phyloP scores from a whole-genome alignment of 2,329 filamentous ascomycete species.

The Dactylellina drechsleri region DNA sequence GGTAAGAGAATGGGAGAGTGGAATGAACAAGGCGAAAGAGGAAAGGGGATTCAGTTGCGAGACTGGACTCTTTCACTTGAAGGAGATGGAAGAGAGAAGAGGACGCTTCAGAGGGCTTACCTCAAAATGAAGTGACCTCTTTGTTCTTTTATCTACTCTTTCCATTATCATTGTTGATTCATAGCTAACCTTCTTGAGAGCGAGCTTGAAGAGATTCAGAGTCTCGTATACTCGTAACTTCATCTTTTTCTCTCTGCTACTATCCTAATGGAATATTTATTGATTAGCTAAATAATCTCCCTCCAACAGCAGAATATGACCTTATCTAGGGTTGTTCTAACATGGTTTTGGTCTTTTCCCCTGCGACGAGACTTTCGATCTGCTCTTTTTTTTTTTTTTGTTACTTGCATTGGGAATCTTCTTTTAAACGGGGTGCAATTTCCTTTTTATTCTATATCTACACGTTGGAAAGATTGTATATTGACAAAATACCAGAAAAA shows the following conservation, averaged over 20 bases:
- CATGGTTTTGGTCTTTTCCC: not conserved
- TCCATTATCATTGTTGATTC: too few species aligned
- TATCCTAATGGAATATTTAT: too few species aligned
- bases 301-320: too few species aligned
- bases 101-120: conserved; percentile 56
- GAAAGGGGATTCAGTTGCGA: conserved; percentile 57
- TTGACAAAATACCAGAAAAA: conserved; percentile 50
- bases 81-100: conserved; percentile 57
- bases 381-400: not conserved
- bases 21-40: conserved; percentile 58
- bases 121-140: conserved; percentile 57
- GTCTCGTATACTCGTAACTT: too few species aligned
- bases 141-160: too few species aligned
- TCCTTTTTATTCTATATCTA: not conserved
- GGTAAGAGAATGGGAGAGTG: conserved; percentile 58
- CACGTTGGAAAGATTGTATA: conserved; percentile 39
- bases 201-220: too few species aligned
- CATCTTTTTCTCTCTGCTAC: too few species aligned
- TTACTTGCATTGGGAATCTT: conserved; percentile 11
- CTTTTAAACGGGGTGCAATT: conserved; percentile 1
- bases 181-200: too few species aligned
- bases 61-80: conserved; percentile 58
- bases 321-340: too few species aligned
- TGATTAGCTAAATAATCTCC: too few species aligned
- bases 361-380: not conserved